Evolutionary conservation across 1,139 yeast species (phyloP), one percentile per base, ranked within the genome.

Genomic region (Yamadazyma atlantica): DNA sequence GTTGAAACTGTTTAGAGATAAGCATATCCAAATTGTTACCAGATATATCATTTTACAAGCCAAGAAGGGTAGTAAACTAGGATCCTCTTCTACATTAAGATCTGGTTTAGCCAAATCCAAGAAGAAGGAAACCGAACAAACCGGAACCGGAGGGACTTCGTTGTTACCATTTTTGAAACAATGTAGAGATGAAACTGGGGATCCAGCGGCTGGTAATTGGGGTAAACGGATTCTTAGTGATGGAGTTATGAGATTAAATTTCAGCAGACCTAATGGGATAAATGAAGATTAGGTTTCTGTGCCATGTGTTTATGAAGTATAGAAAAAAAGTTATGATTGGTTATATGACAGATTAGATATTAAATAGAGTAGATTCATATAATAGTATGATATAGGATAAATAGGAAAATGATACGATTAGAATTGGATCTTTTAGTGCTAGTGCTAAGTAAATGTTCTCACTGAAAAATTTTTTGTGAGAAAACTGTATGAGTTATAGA

Each of bases 71-170:
- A 57, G 62, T 36, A 68, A 67, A 39, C 55, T 76, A 54, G 85
- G 84, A 1, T 78, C 85, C 2, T 61, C 74, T 13, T 53, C 73
- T 22, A 67, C 78, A n/a, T 57, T 78, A 43, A 69, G 86, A 53
- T 74, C 85, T 2, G 88, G 88, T 0, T 66, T 82, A 49, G 80
- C 82, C 19, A 73, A 70, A 48, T 52, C 51, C 38, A 68, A 70
- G 45, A 64, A 67, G 48, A 69, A 71, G 37, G 63, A 61, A 11
- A 60, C 44, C 4, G 81, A 76, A 46, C 80, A 78, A 47, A 77
- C 80, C 48, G 97, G 97, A 8, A 90, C 97, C 1, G 97, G 97
- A 12, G 97, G 97, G 30, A 90, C 97, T 0, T 82, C 95, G 0
- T 71, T 90, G 51, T 76, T 90, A 44, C 96, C 96, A 22, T 90